phyloP scores from a whole-genome alignment of 345 rosid genomes.

The Capsella bursapastoris region DNA sequence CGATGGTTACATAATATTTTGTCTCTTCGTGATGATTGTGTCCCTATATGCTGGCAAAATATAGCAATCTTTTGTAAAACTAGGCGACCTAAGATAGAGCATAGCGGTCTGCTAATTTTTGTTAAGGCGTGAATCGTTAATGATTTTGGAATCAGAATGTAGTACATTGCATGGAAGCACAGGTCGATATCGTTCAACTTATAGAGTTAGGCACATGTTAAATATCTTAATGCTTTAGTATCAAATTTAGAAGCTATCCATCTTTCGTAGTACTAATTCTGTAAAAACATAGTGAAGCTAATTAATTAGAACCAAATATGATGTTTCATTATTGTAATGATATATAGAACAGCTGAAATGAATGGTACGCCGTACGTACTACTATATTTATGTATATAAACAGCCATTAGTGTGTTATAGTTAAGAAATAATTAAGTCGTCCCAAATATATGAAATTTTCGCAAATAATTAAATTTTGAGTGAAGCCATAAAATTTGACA shows the following conservation, averaged over 20 bases:
- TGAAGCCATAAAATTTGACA: neutral
- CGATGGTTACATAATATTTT: constrained; percentile 17
- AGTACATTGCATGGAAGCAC: constrained; percentile 21
- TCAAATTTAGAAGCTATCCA: constrained; percentile 20
- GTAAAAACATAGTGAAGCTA: neutral
- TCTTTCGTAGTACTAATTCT: neutral
- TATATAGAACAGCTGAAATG: neutral
- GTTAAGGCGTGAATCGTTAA: constrained; percentile 21
- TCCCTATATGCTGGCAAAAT: constrained; percentile 29
- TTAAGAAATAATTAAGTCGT: neutral
- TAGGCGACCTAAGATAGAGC: constrained; percentile 27
- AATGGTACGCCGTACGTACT: no score
- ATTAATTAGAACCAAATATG: neutral
- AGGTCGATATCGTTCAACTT: constrained; percentile 12
- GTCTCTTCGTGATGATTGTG: constrained; percentile 39
- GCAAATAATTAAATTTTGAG: neutral
- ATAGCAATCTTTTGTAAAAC: constrained; percentile 28
- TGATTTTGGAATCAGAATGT: constrained; percentile 19
- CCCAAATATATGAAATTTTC: neutral
- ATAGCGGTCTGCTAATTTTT: constrained; percentile 23
- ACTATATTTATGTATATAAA: neutral
- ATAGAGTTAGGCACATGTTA: constrained; percentile 2
- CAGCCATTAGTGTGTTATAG: neutral
- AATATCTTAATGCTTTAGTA: neutral
- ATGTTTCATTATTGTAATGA: neutral